Base-by-base conservation (phyloP, 306 rosid genomes). In the Fragaria vesca region DNA sequence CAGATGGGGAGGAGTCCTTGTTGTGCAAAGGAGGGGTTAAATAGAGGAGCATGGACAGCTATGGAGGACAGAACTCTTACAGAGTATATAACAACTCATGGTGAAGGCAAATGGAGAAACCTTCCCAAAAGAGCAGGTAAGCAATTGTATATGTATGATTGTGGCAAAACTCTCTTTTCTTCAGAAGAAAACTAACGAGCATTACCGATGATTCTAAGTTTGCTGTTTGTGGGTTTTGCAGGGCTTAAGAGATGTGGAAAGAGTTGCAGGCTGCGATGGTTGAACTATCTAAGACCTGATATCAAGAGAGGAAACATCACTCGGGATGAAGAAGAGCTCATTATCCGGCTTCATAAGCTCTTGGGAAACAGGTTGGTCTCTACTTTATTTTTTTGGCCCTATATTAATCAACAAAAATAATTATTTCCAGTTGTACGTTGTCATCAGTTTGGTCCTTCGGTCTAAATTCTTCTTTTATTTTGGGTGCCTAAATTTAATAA, bases 41-140 rank as follows among this genome's bases (percentile, higher is more conserved):
- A 83, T 1, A 83, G 85, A 75, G 89, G 89, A 70, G 86, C 89
- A 54, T 86, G 89, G 89, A 82, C 89, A 12, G 84, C 79, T 40
- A 40, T 77, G 80, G 89, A 86, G 75, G 86, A 86, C 80, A 79
- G 20, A 71, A 60, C 65, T 38, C 89, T 86, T 2, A 55, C 26
- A 12, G 89, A 77, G 2, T 83, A 73, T 40, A 71, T 86, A 40
- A 34, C n/a, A 40, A 42, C 54, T 80, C 83, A 86, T 48, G 89
- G 89, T 54, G 89, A 86, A 74, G 89, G 89, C n/a, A 82, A 80
- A 69, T 86, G 89, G 89, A 83, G 89, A 74, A 80, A 78, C 66
- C 86, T 86, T 77, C 89, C 89, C 66, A 77, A 80, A 34, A 83
- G 85, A 83, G 87, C 89, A 77, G 89, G 89, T 83, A 3, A 51